Evolutionary conservation across 768 basidiomycete genomes (phyloP), one percentile per base, ranked within the genome.

Genomic region (Pholiota conissans): DNA sequence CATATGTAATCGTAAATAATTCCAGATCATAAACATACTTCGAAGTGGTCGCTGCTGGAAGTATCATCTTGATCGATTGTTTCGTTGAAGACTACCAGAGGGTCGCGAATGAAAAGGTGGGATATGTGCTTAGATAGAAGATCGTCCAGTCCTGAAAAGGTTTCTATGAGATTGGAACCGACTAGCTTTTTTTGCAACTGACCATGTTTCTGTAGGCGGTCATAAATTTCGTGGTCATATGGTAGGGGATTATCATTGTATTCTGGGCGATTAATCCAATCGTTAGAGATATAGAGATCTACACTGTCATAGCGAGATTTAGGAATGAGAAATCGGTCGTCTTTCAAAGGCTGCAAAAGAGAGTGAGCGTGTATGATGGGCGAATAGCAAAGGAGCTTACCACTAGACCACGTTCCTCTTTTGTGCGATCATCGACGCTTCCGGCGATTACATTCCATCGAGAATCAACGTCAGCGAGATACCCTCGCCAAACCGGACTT

Each of bases 371-470:
- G 28, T 18, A 4, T 47, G 16, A 24, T 29, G 20, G 7, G 14
- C 8, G 50, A 8, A 46, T 24, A 35, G 24, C 16, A 35, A 13
- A 6, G 14, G 0, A 26, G 11, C 65, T 56, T 56, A 91, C 93
- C 82, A 89, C 91, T 58, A 89, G 61, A 5, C 95, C 95, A 56
- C 96, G 86, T 72, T 99, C 97, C 70, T 98, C 96, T 61, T 89
- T 85, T 13, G 95, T 98, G 50, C 97, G 85, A 73, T 98, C 96
- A 67, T 99, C 97, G 0, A 99, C 96, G 65, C 93, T 93, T n/a
- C 91, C 97, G 9, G 97, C 91, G 61, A 99, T 97, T 9, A 99
- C 97, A 66, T 98, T 93, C 97, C 97, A 99, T 40, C 97, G 86
- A 67, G 93, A 97, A 75, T 99, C 97, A 5, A 98, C 95, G 69